Conservation (phyloP, 805 yeast genomes). For the Danielia reshetovae region DNA sequence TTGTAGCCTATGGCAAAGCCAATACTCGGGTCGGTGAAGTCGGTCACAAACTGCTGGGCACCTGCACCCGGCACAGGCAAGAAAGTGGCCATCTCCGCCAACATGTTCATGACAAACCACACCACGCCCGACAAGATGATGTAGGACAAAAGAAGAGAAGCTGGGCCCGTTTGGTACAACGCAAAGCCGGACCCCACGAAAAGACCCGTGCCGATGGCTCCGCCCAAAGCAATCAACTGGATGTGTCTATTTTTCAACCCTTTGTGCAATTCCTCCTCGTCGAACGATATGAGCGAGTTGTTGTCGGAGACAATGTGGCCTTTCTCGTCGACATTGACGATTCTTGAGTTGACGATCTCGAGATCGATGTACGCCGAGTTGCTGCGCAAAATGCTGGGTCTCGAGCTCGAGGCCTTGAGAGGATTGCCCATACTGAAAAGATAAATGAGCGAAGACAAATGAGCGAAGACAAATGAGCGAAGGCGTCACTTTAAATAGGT, state of each 20-base stretch:
- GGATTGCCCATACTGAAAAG: no score
- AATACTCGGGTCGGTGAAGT: conserved; percentile 15
- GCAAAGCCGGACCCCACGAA: conserved; percentile 18
- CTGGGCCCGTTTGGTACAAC: conserved; percentile 14
- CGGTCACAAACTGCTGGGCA: conserved; percentile 17
- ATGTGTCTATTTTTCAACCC: conserved; percentile 20
- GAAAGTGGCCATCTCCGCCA: conserved; percentile 19
- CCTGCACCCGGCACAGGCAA: conserved; percentile 21
- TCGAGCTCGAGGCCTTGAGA: conserved; percentile 8
- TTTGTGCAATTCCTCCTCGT: conserved; percentile 12
- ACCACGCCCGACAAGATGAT: conserved; percentile 15
- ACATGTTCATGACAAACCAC: conserved; percentile 20
- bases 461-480: no score
- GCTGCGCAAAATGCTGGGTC: conserved; percentile 15
- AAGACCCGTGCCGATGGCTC: conserved; percentile 21
- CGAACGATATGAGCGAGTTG: conserved; percentile 13
- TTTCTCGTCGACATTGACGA: conserved; percentile 17
- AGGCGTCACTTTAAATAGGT: no score
- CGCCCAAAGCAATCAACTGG: conserved; percentile 21
- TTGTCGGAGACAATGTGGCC: conserved; percentile 13
- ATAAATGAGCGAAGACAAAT: no score
- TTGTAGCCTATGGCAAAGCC: conserved; percentile 20
- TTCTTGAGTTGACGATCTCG: conserved; percentile 15
- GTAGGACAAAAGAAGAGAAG: conserved; percentile 16
- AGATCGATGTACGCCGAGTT: conserved; percentile 14